phyloP scores from a whole-genome alignment of 768 basidiomycete species.

The Pisolithus tinctorius region DNA sequence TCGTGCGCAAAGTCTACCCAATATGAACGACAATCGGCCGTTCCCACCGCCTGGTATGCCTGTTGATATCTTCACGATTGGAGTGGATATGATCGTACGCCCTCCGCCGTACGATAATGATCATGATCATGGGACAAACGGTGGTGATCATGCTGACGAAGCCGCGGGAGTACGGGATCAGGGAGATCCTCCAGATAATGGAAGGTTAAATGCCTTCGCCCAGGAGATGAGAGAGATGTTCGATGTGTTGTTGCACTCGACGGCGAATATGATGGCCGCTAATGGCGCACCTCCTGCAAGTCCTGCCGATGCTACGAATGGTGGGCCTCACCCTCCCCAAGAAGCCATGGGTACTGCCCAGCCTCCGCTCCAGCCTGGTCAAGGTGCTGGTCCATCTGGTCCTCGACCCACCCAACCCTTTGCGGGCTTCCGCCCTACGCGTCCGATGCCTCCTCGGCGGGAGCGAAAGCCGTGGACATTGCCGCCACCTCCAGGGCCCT shows the following conservation, averaged over 20 bases:
- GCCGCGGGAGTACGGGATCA: constrained; percentile 1
- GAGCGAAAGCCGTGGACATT: constrained; percentile 48
- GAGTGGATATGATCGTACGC: constrained; percentile 34
- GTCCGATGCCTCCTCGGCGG: constrained; percentile 21
- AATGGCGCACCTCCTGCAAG: constrained; percentile 12
- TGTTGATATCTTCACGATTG: constrained; percentile 30
- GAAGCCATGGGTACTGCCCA: not conserved
- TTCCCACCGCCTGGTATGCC: not conserved
- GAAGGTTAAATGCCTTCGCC: constrained; percentile 9
- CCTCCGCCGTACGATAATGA: constrained; percentile 9
- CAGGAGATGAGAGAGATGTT: constrained; percentile 21
- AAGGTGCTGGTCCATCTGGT: not conserved
- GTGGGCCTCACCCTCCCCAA: constrained; percentile 6
- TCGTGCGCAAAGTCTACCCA: constrained; percentile 11
- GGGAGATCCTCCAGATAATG: constrained; percentile 3
- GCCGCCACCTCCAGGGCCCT: constrained; percentile 60
- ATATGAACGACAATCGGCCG: constrained; percentile 13
- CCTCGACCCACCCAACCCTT: not conserved
- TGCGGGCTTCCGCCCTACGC: constrained; percentile 16
- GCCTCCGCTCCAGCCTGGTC: constrained; percentile 3
- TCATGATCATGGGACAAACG: constrained; percentile 5
- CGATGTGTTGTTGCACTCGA: constrained; percentile 21
- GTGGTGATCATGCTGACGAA: not conserved
- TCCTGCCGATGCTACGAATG: not conserved
- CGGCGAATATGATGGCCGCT: constrained; percentile 19